Evolutionary conservation across 2,329 filamentous ascomycete species (phyloP).

Genomic region (Rhytidhysteron rufulum): DNA sequence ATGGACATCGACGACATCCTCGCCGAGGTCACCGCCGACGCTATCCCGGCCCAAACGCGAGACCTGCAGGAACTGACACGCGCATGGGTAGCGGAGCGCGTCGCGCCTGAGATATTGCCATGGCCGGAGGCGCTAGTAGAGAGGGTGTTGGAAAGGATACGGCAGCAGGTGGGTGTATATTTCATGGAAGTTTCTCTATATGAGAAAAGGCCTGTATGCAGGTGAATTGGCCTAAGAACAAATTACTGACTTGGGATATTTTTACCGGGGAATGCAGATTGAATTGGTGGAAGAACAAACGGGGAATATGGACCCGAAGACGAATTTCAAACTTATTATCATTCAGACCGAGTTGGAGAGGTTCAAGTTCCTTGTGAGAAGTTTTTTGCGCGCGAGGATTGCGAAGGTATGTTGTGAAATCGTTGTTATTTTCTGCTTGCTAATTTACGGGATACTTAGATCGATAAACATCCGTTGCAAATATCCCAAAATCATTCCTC

Average conservation of each 20-base stretch:
- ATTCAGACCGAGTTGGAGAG: slow-evolving; percentile 94
- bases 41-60: slow-evolving; percentile 55
- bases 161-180: slow-evolving; percentile 32
- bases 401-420: slow-evolving; percentile 57
- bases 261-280: slow-evolving; percentile 38
- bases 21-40: slow-evolving; percentile 44
- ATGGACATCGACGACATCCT: slow-evolving; percentile 53
- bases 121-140: slow-evolving; percentile 76
- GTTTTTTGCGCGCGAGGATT: slow-evolving; percentile 77
- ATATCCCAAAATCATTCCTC: slow-evolving; percentile 53
- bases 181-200: not conserved
- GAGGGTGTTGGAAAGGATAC: slow-evolving; percentile 63
- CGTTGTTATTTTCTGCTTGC: not conserved
- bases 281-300: slow-evolving; percentile 58
- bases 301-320: slow-evolving; percentile 80
- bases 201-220: not conserved
- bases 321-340: slow-evolving; percentile 90
- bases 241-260: too few relatives aligned
- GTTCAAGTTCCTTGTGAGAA: slow-evolving; percentile 85
- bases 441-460: slow-evolving; percentile 42
- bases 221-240: not conserved
- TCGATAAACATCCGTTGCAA: slow-evolving; percentile 72
- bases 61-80: slow-evolving; percentile 88
- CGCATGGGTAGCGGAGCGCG: slow-evolving; percentile 89
- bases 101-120: slow-evolving; percentile 80